Base-by-base conservation (phyloP, 768 basidiomycete genomes). In the Russula emetica region DNA sequence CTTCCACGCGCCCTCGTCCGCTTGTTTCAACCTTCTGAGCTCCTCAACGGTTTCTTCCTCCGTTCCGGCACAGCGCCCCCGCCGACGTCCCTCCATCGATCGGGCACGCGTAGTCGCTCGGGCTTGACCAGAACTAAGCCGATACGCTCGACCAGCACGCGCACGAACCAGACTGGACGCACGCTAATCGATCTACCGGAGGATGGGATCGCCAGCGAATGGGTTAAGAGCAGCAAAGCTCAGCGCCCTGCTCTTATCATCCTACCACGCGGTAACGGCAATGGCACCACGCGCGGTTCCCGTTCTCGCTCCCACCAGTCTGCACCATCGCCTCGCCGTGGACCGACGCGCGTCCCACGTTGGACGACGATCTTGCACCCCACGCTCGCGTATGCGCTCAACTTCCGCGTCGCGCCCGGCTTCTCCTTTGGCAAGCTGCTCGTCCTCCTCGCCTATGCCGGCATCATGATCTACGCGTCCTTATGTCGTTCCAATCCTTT, bases 391-490 rank as follows among this genome's bases (percentile, higher is more conserved):
- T 70, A 67, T 30, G 67, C 71, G 51, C 70, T 79, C 30, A 69
- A 74, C 51, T 68, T 71, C 22, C 73, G 76, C 20, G 64, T 82
- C 38, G 60, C 72, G 32, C 64, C 74, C 9, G 74, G 76, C 40
- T 71, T 78, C 57, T 76, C 77, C 32, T 40, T 76, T 58, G 81
- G 77, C 26, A 76, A 78, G 62, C 66, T 72, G 36, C 57, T 76
- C 42, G 65, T 81, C 60, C 68, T 79, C 58, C 40, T 70, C 3
- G 16, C 71, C 2, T 83, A 84, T 67, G 69, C 71, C 18, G 64
- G 50, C 1, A 52, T 75, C 24, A 66, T 82, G 38, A 59, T 75
- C n/a, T 76, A 77, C 56, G 76, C 73, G 6, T 72, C 74, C 2
- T 74, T 82, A 44, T 70, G 72, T 63, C 30, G 54, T 32, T 74